A percentile compares a stretch with the other conserved stretches of the same genome.
phyloP scores from a whole-genome alignment of 116 monocot species.

The Dioscorea cayenensis region DNA sequence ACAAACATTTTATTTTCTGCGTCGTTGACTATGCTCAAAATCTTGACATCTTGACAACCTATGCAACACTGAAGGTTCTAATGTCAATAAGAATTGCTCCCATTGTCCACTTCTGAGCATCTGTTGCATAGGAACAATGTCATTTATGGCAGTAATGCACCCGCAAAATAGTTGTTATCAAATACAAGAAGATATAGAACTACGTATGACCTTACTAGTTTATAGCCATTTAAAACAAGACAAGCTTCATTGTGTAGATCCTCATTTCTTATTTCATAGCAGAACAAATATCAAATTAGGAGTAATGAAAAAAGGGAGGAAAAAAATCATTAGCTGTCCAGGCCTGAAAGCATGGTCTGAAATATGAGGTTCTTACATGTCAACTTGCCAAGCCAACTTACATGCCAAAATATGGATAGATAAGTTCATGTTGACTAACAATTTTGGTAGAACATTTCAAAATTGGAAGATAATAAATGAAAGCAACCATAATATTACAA shows the following conservation, averaged over 20 bases:
- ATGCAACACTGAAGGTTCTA: constrained; percentile 61
- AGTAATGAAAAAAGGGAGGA: neutral
- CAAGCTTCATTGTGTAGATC: constrained; percentile 73
- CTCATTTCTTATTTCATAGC: constrained; percentile 77
- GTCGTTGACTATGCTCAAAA: constrained; percentile 12
- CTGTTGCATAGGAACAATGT: constrained; percentile 16
- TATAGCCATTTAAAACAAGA: constrained; percentile 83
- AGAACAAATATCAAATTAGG: neutral
- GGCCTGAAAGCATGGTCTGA: neutral
- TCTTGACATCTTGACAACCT: constrained; percentile 51
- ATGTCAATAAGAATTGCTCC: constrained; percentile 62
- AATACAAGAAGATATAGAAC: neutral
- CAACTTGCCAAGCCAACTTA: constrained; percentile 94
- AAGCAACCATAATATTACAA: no score
- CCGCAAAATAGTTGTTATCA: neutral
- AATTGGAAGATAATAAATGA: no score
- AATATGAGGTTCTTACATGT: constrained; percentile 49
- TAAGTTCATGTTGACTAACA: neutral
- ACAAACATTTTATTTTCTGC: no score
- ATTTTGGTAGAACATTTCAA: neutral
- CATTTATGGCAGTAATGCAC: neutral
- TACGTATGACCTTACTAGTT: constrained; percentile 47
- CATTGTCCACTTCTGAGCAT: constrained; percentile 71
- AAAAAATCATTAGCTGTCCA: neutral
- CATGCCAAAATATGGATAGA: constrained; percentile 8